These are phyloP conservation scores for Fusarium cyanostomum DNA, from an alignment of 2,329 filamentous ascomycete genomes.

Conservation along the genomic window DNA sequence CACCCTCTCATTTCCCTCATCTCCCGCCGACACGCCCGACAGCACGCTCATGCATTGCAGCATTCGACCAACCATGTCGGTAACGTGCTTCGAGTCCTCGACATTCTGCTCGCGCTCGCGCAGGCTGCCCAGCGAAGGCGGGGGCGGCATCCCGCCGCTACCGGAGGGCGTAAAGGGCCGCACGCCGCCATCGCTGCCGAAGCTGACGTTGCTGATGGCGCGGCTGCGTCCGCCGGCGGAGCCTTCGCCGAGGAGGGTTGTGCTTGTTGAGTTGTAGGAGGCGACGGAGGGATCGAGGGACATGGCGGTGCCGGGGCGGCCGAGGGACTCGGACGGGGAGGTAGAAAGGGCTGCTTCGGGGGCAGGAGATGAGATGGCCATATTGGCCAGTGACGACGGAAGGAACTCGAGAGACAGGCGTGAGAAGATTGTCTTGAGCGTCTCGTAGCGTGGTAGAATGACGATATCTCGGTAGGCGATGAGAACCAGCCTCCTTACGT, in stretches of 20 bases:
- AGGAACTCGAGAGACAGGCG: conserved; percentile 85
- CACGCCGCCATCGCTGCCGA: conserved; percentile 57
- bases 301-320: conserved; percentile 77
- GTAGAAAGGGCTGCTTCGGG: conserved; percentile 61
- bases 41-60: conserved; percentile 95
- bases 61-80: conserved; percentile 94
- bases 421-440: conserved; percentile 88
- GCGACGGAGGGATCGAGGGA: conserved; percentile 78
- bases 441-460: conserved; percentile 88
- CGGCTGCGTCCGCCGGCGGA: conserved; percentile 72
- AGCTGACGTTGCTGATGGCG: conserved; percentile 86
- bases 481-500: conserved; percentile 89
- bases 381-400: conserved; percentile 62
- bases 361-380: conserved; percentile 63
- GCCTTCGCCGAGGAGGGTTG: conserved; percentile 78
- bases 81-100: conserved; percentile 80
- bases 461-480: conserved; percentile 89
- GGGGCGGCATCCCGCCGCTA: conserved; percentile 28
- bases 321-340: conserved; percentile 61
- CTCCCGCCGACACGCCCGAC: conserved; percentile 63
- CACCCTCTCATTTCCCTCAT: conserved; percentile 77
- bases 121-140: conserved; percentile 51
- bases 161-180: conserved; percentile 62
- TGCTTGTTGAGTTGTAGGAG: conserved; percentile 82
- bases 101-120: conserved; percentile 69